Percentiles rank a stretch among this genome's conserved stretches.
Evolutionary conservation across 768 basidiomycete species (phyloP).

Genomic region (Pilatotrama ljubarskyi): DNA sequence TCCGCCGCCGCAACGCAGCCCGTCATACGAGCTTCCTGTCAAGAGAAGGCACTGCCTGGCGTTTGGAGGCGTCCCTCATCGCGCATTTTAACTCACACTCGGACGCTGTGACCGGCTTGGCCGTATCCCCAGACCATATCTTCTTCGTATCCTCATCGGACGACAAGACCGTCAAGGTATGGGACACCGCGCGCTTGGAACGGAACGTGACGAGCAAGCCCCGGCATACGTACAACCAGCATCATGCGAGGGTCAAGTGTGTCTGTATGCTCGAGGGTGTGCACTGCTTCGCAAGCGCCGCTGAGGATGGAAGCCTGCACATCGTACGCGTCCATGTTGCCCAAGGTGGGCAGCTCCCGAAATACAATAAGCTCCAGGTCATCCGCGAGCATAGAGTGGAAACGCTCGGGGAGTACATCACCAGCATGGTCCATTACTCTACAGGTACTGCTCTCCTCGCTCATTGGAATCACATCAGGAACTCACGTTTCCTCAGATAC

Average conservation of each 20-base stretch:
- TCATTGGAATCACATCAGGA: constrained; percentile 4
- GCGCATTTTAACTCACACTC: constrained; percentile 84
- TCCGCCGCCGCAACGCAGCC: constrained; percentile 72
- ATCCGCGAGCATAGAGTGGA: constrained; percentile 82
- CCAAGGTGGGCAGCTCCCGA: constrained; percentile 68
- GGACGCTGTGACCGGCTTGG: constrained; percentile 74
- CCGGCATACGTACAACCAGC: constrained; percentile 50
- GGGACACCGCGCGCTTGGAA: constrained; percentile 92
- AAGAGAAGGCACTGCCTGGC: constrained; percentile 61
- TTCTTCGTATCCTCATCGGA: constrained; percentile 95
- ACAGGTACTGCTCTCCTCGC: constrained; percentile 47
- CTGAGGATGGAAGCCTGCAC: constrained; percentile 81
- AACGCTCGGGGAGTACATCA: constrained; percentile 75
- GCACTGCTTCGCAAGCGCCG: constrained; percentile 88
- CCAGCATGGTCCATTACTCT: constrained; percentile 79
- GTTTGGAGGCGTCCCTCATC: constrained; percentile 77
- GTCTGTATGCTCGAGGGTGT: constrained; percentile 84
- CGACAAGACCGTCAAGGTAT: constrained; percentile 91
- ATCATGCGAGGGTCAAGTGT: constrained; percentile 64
- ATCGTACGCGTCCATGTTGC: constrained; percentile 80
- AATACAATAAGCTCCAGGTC: constrained; percentile 77
- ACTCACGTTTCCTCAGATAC: constrained; percentile 44
- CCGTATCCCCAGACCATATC: constrained; percentile 89
- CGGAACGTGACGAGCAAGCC: constrained; percentile 88
- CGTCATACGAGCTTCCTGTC: constrained; percentile 62